Conservation (phyloP, 2,329 filamentous ascomycete species). For the Fusarium subglutinans region DNA sequence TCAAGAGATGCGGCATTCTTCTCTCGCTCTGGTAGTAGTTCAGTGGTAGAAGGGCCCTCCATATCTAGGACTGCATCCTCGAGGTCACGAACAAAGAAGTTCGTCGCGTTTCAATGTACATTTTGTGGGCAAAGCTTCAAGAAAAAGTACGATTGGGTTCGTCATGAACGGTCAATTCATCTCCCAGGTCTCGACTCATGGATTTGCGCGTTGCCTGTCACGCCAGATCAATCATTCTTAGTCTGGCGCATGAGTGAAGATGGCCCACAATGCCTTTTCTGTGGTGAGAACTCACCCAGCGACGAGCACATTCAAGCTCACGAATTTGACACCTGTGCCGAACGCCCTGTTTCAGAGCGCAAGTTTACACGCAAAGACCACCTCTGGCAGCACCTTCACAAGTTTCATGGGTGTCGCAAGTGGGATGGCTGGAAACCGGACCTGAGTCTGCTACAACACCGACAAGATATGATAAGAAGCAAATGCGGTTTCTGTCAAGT, state of each 20-base stretch:
- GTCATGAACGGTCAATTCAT: conserved; percentile 62
- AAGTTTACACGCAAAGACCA: conserved; percentile 55
- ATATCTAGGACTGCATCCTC: conserved; percentile 23
- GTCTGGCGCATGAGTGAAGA: conserved; percentile 60
- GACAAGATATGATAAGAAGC: conserved; percentile 41
- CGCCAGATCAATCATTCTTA: conserved; percentile 51
- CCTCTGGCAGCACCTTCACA: conserved; percentile 53
- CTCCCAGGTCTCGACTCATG: conserved; percentile 54
- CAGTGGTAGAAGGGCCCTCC: conserved; percentile 28
- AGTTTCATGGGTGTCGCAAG: conserved; percentile 56
- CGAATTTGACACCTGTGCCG: conserved; percentile 59
- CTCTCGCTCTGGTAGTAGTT: conserved; percentile 36
- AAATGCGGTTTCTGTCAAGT: conserved; percentile 45
- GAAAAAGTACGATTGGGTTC: conserved; percentile 54
- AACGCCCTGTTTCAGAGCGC: conserved; percentile 55
- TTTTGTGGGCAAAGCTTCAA: conserved; percentile 52
- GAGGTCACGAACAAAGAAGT: conserved; percentile 16
- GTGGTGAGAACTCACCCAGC: conserved; percentile 47
- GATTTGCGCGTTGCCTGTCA: conserved; percentile 58
- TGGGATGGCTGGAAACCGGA: conserved; percentile 60
- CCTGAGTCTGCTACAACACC: conserved; percentile 46
- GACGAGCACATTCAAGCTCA: conserved; percentile 51
- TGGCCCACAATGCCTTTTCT: conserved; percentile 53
- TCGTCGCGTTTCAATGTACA: conserved; percentile 48
- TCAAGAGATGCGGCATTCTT: conserved; percentile 25